Conservation (phyloP, 2,329 filamentous ascomycete genomes). For the Claviceps capensis region DNA sequence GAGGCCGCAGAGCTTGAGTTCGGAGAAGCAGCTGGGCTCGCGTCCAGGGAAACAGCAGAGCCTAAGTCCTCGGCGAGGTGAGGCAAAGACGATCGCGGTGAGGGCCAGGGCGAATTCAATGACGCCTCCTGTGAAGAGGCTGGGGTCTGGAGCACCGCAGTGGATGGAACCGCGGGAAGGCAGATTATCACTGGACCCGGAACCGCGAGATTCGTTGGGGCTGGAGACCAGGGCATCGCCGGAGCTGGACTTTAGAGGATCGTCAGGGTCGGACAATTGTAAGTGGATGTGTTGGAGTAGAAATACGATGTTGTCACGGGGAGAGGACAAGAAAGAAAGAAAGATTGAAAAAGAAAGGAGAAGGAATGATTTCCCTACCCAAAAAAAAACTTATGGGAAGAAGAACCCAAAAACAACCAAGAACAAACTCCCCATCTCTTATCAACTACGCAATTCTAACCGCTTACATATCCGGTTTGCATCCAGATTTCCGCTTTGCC, state of each 20-base stretch:
- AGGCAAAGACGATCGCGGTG: conserved; percentile 7
- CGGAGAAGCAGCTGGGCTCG: conserved; percentile 30
- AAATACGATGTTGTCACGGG: neutral
- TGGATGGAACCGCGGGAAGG: conserved; percentile 3
- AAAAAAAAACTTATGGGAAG: neutral
- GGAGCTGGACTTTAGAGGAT: conserved; percentile 11
- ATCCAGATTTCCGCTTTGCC: conserved; percentile 71
- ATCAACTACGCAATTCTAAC: too few relatives aligned
- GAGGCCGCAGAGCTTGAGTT: conserved; percentile 1
- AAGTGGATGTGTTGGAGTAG: conserved; percentile 11
- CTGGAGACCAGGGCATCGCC: neutral
- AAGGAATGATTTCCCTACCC: neutral
- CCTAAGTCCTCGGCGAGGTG: too few relatives aligned
- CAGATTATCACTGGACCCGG: conserved; percentile 4
- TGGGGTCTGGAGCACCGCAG: neutral
- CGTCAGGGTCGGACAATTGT: conserved; percentile 34
- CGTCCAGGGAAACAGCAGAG: conserved; percentile 26
- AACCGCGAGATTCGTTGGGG: conserved; percentile 13
- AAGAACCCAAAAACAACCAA: too few relatives aligned
- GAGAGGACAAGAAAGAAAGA: neutral
- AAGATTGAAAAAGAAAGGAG: neutral
- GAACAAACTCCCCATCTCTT: too few relatives aligned
- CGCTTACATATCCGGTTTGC: neutral
- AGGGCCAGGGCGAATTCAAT: conserved; percentile 23
- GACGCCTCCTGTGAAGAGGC: conserved; percentile 10